Evolutionary conservation across 108 stramenopile species (phyloP).

Genomic region (Skeletonema menzelii): DNA sequence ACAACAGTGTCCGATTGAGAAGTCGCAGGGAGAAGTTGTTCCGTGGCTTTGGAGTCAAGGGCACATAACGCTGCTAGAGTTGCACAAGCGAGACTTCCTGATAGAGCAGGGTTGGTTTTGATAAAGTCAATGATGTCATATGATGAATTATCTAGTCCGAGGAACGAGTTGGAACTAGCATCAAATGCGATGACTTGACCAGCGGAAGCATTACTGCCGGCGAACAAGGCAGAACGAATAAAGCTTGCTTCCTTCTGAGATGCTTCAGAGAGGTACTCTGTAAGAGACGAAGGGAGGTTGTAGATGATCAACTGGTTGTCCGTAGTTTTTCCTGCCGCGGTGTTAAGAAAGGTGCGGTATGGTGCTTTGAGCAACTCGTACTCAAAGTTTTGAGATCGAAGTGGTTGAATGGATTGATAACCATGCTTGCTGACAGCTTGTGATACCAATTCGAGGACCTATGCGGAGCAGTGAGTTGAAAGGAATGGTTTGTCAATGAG

Average conservation of each 20-base stretch:
- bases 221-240: constrained; percentile 62
- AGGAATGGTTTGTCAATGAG: background rate
- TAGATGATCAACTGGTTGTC: constrained; percentile 54
- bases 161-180: constrained; percentile 38
- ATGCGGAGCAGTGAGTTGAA: background rate
- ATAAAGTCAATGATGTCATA: constrained; percentile 15
- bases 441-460: constrained; percentile 72
- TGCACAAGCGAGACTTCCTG: constrained; percentile 34
- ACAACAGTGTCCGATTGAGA: constrained; percentile 66
- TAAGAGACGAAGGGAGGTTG: constrained; percentile 66
- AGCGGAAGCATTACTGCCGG: constrained; percentile 5
- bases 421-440: constrained; percentile 41
- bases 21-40: constrained; percentile 39
- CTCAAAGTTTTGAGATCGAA: constrained; percentile 62
- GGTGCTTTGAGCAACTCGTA: constrained; percentile 70
- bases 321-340: constrained; percentile 15
- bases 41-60: constrained; percentile 51
- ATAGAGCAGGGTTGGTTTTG: constrained; percentile 19
- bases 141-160: constrained; percentile 32
- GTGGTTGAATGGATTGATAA: constrained; percentile 53
- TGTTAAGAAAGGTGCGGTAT: constrained; percentile 68
- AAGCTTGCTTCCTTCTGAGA: constrained; percentile 57
- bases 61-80: constrained; percentile 49
- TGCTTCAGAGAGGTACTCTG: constrained; percentile 64
- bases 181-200: constrained; percentile 67